These are phyloP conservation scores for Warburgia ugandensis DNA, from an alignment of 164 flowering plant genomes.

Conservation along the genomic window DNA sequence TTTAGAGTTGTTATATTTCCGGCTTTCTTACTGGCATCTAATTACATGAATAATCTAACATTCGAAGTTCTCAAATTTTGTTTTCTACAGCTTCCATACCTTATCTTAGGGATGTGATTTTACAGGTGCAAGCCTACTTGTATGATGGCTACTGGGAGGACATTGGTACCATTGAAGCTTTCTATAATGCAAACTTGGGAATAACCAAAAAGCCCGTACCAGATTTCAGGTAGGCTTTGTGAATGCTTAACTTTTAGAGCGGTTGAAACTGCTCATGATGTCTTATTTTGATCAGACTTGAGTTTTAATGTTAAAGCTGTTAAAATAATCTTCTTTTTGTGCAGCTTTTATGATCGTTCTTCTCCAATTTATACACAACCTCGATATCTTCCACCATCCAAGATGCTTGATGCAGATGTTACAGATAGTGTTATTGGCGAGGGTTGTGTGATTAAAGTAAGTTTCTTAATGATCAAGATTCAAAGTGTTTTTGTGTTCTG, in stretches of 20 bases:
- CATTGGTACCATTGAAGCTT: slow-evolving; percentile 94
- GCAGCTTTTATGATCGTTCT: slow-evolving; percentile 92
- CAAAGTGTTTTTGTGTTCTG: too few relatives aligned
- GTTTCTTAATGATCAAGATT: too few relatives aligned
- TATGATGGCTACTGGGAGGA: slow-evolving; percentile 99
- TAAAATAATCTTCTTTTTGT: slow-evolving; percentile 2
- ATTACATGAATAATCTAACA: too few relatives aligned
- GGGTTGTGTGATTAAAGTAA: slow-evolving; percentile 91
- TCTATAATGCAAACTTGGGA: slow-evolving; percentile 90
- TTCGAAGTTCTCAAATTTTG: too few relatives aligned
- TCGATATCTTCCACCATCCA: slow-evolving; percentile 74
- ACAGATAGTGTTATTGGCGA: slow-evolving; percentile 92
- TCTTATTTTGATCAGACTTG: background rate
- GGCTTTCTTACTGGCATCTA: too few relatives aligned
- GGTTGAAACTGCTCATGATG: background rate
- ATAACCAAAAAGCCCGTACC: slow-evolving; percentile 91
- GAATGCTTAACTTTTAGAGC: background rate
- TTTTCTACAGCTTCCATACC: too few relatives aligned
- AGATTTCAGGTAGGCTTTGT: slow-evolving; percentile 60
- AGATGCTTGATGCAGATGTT: slow-evolving; percentile 96
- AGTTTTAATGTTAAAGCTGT: background rate
- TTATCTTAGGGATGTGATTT: too few relatives aligned
- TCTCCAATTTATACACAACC: slow-evolving; percentile 97
- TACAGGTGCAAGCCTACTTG: slow-evolving; percentile 87
- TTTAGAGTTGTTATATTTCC: too few relatives aligned